Evolutionary conservation across 1,139 yeast species (phyloP), one percentile per base, ranked within the genome.

Genomic region (Candida sp.): DNA sequence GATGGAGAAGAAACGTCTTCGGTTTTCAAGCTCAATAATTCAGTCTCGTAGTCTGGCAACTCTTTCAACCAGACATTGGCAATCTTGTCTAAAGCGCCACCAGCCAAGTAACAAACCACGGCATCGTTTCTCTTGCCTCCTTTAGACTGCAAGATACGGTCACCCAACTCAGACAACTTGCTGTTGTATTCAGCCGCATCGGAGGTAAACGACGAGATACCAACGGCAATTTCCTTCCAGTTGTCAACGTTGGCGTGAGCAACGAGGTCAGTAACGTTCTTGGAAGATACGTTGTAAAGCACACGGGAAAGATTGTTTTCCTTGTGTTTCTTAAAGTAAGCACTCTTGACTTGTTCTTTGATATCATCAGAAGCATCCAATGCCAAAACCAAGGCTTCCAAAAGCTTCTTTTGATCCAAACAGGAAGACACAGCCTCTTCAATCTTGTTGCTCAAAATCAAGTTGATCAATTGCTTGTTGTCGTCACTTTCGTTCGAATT

Each of bases 31-130:
- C 75, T 68, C 35, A 85, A 71, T 52, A 84, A 73, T 51, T 75
- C 73, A 8, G 70, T 61, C 69, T 93, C 97, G 53, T 80, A 70
- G 0, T 69, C 75, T 25, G 84, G 78, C 57, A 91, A 73, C 67
- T 94, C 99, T 41, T 81, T 74, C 51, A 90, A 79, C 99, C 99
- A 96, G 56, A 96, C 82, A 22, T 77, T 70, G 3, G 97, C 84
- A 48, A 90, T 86, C 63, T 87, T 90, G 56, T 89, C 96, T 49
- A 93, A 76, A 17, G 94, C 85, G 45, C 86, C 82, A 38, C 97
- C 97, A 11, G 93, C 90, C 58, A 91, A 77, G 67, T 87, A 94
- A 61, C 96, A 86, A 38, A 84, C 67, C 49, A 93, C 75, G 2
- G 99, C 97, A 63, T 85, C 81, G 60, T 86, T 84, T 68, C 98